Percentiles rank a stretch among this genome's conserved stretches.
Evolutionary conservation across 352 stramenopile species (phyloP).

Genomic region (Globisporangium spiculum): DNA sequence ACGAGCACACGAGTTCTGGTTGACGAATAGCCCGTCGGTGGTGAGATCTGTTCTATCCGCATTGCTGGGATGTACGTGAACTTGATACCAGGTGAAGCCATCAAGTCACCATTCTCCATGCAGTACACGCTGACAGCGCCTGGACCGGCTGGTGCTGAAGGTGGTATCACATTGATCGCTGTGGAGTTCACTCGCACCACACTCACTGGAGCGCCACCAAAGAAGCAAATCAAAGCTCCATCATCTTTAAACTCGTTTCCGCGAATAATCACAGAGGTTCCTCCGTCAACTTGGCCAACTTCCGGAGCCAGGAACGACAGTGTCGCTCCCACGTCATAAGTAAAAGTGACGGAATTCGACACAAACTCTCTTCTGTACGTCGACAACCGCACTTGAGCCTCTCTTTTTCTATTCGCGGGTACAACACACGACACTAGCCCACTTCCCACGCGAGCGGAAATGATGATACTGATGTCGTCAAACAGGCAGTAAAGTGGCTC

Average conservation of each 20-base stretch:
- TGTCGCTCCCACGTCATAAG: background rate
- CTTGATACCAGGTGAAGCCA: slow-evolving; percentile 2
- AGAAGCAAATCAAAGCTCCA: background rate
- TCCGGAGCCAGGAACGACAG: slow-evolving; percentile 2
- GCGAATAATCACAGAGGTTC: slow-evolving; percentile 9
- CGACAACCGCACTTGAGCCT: background rate
- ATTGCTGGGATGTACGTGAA: slow-evolving; percentile 8
- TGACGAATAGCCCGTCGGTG: slow-evolving; percentile 1
- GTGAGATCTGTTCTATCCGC: background rate
- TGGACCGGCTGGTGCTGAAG: background rate
- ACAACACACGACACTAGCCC: background rate
- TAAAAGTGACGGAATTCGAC: slow-evolving; percentile 7
- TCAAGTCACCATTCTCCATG: background rate
- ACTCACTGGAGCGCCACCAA: background rate
- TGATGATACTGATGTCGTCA: background rate
- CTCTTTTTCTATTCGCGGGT: background rate
- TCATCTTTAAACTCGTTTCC: slow-evolving; percentile 6
- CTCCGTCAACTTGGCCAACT: slow-evolving; percentile 7
- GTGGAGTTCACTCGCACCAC: slow-evolving; percentile 13
- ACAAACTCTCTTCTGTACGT: background rate
- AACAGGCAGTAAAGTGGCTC: slow-evolving; percentile 15
- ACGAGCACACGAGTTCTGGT: slow-evolving; percentile 3
- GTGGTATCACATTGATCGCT: background rate
- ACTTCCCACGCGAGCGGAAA: background rate
- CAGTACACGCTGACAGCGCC: background rate